Conservation (phyloP, 106 monocot species). For the Alisma plantagoaquatica region DNA sequence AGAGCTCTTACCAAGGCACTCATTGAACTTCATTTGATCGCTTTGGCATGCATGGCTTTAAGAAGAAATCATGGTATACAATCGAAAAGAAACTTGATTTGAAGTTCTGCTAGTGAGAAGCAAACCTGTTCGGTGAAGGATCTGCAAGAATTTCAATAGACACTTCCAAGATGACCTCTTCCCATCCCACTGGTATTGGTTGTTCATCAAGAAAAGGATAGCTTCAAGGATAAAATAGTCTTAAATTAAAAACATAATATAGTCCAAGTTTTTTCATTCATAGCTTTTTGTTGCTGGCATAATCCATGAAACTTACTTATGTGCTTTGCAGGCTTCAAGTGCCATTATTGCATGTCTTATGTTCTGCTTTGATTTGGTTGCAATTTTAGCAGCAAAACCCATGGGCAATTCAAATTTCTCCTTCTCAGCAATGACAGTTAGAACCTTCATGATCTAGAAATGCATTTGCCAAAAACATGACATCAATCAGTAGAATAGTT, state of each 20-base stretch:
- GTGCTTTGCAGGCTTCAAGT: conserved; percentile 41
- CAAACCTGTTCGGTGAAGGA: conserved; percentile 41
- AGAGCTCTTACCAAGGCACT: too few relatives aligned
- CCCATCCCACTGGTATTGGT: conserved; percentile 41
- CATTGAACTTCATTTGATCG: too few relatives aligned
- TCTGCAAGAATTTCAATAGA: conserved; percentile 32
- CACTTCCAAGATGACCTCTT: conserved; percentile 28
- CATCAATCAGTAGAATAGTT: too few relatives aligned
- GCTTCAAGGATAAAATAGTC: conserved; percentile 5
- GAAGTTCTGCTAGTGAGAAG: too few relatives aligned
- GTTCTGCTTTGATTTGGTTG: conserved; percentile 29
- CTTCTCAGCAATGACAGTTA: conserved; percentile 31
- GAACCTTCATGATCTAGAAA: too few relatives aligned
- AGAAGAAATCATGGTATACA: too few relatives aligned
- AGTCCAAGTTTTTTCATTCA: not conserved
- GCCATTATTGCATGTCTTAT: conserved; percentile 33
- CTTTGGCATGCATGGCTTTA: too few relatives aligned
- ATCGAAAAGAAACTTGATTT: too few relatives aligned
- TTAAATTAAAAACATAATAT: not conserved
- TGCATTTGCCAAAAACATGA: too few relatives aligned
- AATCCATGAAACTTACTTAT: conserved; percentile 26
- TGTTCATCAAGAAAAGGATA: conserved; percentile 41
- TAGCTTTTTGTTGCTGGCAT: not conserved
- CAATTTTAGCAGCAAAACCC: conserved; percentile 30
- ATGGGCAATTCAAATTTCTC: conserved; percentile 27